Base-by-base conservation (phyloP, 1,139 yeast genomes). In the Protomyces inundatus region DNA sequence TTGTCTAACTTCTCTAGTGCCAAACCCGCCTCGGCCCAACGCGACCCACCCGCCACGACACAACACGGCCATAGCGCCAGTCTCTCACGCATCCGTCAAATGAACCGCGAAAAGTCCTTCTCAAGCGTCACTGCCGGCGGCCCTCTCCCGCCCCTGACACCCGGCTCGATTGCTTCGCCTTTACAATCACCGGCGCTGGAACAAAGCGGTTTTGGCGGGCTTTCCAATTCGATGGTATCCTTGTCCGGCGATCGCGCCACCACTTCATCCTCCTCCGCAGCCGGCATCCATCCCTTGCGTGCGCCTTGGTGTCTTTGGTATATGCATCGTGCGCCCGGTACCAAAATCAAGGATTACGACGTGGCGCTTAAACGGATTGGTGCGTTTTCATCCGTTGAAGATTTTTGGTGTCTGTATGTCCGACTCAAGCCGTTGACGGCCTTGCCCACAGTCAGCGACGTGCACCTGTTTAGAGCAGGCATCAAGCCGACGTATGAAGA, bases 401-500 rank as follows among this genome's bases (percentile, higher is more conserved):
- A 85, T 71, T 79, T 85, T 74, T 86, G 88, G 88, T 74, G 78
- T 65, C 73, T 82, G 62, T 74, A 84, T 66, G 71, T 81, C 14
- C 77, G 79, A 40, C 74, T 85, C 67, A 79, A 80, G 66, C 78
- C 79, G 52, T 77, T 84, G 1, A 77, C 76, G 68, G 80, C 80
- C 61, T 76, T 84, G 65, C 79, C 81, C 16, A 76, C 78, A 65
- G 86, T 86, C 35, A 79, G 85, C 50, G 88, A 84, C 71, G 78
- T 82, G 67, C 83, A 84, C 67, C 73, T 85, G 14, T 85, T 86
- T 74, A 83, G 84, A 69, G 77, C 82, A 55, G 88, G 88, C 1
- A 81, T 85, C 54, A 82, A 82, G 70, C 90, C 90, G 23, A 83
- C 84, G 65, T 85, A 89, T 88, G 89, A 85, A 72, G 89, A 85